Conservation (phyloP, 768 basidiomycete species). For the Termitomyces sp. region DNA sequence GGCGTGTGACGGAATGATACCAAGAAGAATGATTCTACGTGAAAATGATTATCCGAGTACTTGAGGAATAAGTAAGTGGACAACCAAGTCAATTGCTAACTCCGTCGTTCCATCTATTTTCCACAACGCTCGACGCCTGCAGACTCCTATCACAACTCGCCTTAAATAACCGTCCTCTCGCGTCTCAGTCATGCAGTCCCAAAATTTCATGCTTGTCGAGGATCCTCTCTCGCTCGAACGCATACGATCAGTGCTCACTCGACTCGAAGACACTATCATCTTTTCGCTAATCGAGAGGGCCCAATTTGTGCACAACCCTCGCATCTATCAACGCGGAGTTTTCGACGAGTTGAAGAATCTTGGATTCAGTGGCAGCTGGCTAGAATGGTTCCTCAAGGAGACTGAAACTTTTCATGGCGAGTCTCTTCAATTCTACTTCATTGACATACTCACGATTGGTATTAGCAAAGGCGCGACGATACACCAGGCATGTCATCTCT, state of each 20-base stretch:
- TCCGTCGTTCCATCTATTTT: not conserved
- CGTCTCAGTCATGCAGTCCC: slow-evolving; percentile 38
- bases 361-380: slow-evolving; percentile 84
- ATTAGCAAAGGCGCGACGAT: slow-evolving; percentile 88
- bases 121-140: not conserved
- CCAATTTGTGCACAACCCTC: slow-evolving; percentile 91
- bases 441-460: slow-evolving; percentile 1
- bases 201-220: slow-evolving; percentile 70
- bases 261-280: slow-evolving; percentile 98
- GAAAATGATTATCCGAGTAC: not conserved
- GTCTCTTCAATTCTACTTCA: slow-evolving; percentile 18
- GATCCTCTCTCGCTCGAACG: slow-evolving; percentile 85
- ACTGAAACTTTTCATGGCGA: slow-evolving; percentile 92
- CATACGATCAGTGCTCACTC: slow-evolving; percentile 80
- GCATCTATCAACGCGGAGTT: slow-evolving; percentile 76
- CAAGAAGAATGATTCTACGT: not conserved
- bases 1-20: not conserved
- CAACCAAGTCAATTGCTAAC: not conserved
- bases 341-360: slow-evolving; percentile 73
- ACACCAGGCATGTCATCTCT: slow-evolving; percentile 64
- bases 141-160: not conserved
- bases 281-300: slow-evolving; percentile 96
- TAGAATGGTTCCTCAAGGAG: slow-evolving; percentile 97
- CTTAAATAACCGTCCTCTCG: not conserved
- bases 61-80: not conserved